Evolutionary conservation across 441 rosid species (phyloP).

Genomic region (Dalechampia spathulata): DNA sequence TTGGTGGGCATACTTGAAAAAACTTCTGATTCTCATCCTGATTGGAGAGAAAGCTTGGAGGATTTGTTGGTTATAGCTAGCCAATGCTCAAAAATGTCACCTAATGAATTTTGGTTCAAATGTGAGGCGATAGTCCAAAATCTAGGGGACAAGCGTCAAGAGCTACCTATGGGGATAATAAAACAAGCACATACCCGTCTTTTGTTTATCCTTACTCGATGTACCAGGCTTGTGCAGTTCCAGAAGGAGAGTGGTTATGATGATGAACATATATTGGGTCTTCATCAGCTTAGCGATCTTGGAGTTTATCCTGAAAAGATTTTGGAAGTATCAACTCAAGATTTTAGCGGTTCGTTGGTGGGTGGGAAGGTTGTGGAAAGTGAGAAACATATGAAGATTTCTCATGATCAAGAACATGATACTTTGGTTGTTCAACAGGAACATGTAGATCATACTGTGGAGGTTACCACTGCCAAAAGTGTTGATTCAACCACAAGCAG

Average conservation of each 20-base stretch:
- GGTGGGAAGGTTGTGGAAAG: constrained; percentile 27
- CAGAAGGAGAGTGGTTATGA: constrained; percentile 89
- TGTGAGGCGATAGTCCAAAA: constrained; percentile 89
- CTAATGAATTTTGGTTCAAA: constrained; percentile 78
- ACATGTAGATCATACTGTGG: constrained; percentile 35
- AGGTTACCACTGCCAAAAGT: constrained; percentile 68
- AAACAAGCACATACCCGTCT: constrained; percentile 94
- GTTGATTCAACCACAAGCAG: constrained; percentile 68
- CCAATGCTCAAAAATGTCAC: constrained; percentile 75
- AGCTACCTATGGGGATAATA: constrained; percentile 81
- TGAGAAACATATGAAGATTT: constrained; percentile 41
- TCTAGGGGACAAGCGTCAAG: constrained; percentile 90
- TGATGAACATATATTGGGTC: constrained; percentile 66
- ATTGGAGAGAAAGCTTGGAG: constrained; percentile 72
- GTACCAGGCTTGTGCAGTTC: constrained; percentile 96
- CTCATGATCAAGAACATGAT: constrained; percentile 28
- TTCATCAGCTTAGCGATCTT: constrained; percentile 86
- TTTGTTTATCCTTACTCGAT: constrained; percentile 88
- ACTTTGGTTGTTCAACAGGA: constrained; percentile 27
- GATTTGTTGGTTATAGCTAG: constrained; percentile 78
- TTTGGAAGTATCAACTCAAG: constrained; percentile 49
- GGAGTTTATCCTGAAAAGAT: constrained; percentile 86
- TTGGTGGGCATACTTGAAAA: constrained; percentile 79
- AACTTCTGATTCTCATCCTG: constrained; percentile 52
- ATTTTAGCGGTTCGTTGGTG: constrained; percentile 36